Evolutionary conservation across 257 asterid species (phyloP), one percentile per base, ranked within the genome.

Genomic region (Plantago elongata): DNA sequence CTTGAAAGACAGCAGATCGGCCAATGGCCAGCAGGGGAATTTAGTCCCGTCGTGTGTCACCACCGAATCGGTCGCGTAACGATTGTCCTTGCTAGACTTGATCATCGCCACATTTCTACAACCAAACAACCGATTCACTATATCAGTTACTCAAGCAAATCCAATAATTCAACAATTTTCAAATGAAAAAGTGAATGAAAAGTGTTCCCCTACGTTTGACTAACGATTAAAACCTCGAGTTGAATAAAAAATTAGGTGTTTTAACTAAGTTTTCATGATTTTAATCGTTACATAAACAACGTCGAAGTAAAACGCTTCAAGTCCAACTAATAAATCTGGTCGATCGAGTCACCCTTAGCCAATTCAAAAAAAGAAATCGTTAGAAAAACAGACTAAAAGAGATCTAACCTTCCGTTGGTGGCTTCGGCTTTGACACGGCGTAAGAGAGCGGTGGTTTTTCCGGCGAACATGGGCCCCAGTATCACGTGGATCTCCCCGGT

Each of bases 391-490:
- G 27, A 22, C 27, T 29, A 49, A 61, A 9, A 9, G 5, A 5
- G 27, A 16, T 65, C 58, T 9, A 3, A 81, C 88, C 91, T 79
- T 70, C 85, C 86, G 37, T 61, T n/a, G 13, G 63, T 69, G 15
- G 79, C 64, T 69, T 81, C 88, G 16, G 81, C 64, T 16, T 62
- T 77, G 16, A 77, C 77, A 8, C 93, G 79, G 67, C 81, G 81
- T 71, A 84, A 88, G 62, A 84, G 89, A 13, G 86, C 82, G 13
- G 98, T 91, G 27, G 96, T 78, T 68, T 90, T 90, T 14, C 98
- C 95, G 37, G 96, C 94, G 61, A 90, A 90, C 95, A 90, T 90
- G 22, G 98, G 96, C 11, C 96, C 98, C 5, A 85, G 50, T 60
- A 90, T 90, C 69, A 90, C 86, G 51, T 90, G 96, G n/a, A 90